Conservation (phyloP, 148 eudicot species). For the Vaccinium corymbosum region DNA sequence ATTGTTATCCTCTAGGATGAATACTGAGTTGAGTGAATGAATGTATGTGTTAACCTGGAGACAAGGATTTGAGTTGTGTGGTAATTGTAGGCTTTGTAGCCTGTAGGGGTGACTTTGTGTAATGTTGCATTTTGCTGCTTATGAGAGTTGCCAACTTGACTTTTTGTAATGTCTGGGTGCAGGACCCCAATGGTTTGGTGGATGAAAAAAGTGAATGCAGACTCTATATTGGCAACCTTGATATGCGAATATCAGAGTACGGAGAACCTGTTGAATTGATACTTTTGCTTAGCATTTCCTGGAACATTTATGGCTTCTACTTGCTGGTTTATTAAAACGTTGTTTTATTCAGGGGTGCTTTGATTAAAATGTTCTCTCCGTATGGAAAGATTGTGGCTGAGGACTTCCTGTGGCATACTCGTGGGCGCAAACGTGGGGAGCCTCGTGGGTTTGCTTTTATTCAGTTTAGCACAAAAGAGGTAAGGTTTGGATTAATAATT, state of each 20-base stretch:
- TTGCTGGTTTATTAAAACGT: constrained; percentile 3
- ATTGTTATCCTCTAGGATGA: background rate
- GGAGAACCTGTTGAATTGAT: constrained; percentile 18
- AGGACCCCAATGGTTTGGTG: constrained; percentile 38
- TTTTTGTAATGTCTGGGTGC: constrained; percentile 15
- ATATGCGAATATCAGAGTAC: constrained; percentile 86
- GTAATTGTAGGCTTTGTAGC: background rate
- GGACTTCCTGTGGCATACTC: constrained; percentile 86
- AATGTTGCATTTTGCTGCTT: background rate
- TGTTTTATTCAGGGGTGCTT: constrained; percentile 50
- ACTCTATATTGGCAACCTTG: constrained; percentile 82
- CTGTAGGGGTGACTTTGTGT: background rate
- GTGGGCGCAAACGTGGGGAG: constrained; percentile 88
- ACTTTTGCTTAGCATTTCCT: background rate
- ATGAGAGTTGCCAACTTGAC: background rate
- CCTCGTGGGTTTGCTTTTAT: constrained; percentile 96
- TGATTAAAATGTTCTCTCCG: constrained; percentile 84
- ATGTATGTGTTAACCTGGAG: background rate
- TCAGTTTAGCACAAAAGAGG: constrained; percentile 81
- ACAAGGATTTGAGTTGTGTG: background rate
- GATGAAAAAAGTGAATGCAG: constrained; percentile 65
- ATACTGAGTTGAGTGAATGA: background rate
- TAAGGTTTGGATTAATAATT: background rate
- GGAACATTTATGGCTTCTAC: background rate
- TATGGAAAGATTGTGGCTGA: constrained; percentile 85